Percentiles rank a stretch among this genome's conserved stretches.
phyloP scores from a whole-genome alignment of 2,329 filamentous ascomycete species.

The Penicillium sp. region DNA sequence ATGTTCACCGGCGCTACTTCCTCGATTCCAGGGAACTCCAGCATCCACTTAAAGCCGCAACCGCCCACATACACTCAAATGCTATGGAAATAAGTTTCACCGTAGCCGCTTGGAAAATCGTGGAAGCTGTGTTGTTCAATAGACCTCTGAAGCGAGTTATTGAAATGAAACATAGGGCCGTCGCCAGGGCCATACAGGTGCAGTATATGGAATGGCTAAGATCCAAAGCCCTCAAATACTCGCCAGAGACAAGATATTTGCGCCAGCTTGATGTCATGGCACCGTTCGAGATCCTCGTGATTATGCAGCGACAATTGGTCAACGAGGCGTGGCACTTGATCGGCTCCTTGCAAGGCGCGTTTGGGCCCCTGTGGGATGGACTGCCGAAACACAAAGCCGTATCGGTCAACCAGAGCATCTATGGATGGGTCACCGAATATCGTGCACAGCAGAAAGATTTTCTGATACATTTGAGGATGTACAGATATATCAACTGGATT shows the following conservation, averaged over 20 bases:
- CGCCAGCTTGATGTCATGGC: conserved; percentile 28
- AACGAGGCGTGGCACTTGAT: conserved; percentile 13
- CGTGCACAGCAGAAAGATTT: conserved; percentile 5
- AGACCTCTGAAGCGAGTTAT: background rate
- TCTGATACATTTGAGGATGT: background rate
- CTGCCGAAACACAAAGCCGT: background rate
- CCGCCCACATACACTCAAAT: no score
- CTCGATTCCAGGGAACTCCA: background rate
- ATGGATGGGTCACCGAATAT: conserved; percentile 3
- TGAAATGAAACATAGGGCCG: background rate
- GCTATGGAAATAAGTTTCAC: background rate
- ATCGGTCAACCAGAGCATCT: background rate
- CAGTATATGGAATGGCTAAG: conserved; percentile 11
- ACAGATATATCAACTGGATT: conserved; percentile 22
- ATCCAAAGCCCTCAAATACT: background rate
- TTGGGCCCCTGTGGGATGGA: conserved; percentile 4
- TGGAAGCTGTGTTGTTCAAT: background rate
- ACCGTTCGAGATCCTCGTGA: conserved; percentile 18
- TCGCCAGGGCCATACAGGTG: background rate
- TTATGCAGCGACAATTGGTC: background rate
- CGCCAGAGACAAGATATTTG: conserved; percentile 23
- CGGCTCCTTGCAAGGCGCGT: conserved; percentile 3
- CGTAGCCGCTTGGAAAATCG: background rate
- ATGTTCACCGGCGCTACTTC: background rate
- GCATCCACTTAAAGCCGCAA: background rate